Percentiles rank a stretch among this genome's conserved stretches.
Evolutionary conservation across 257 asterid species (phyloP).

Genomic region (Forsythia suspensa): DNA sequence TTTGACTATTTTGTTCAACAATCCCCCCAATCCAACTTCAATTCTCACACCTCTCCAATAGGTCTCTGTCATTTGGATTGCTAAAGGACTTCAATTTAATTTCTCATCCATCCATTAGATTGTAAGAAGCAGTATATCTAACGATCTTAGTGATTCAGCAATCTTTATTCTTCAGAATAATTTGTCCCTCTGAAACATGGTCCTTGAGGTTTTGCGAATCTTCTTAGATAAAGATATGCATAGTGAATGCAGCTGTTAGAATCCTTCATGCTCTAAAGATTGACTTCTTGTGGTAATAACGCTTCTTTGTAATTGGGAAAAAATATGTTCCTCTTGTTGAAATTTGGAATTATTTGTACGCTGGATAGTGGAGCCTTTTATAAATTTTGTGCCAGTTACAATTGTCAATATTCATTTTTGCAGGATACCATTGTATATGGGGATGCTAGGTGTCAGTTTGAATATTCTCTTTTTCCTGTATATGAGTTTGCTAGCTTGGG

Average conservation of each 20-base stretch:
- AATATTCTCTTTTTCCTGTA: conserved; percentile 46
- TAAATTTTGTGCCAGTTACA: background rate
- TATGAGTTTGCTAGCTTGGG: conserved; percentile 48
- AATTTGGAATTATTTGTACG: background rate
- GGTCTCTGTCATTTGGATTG: background rate
- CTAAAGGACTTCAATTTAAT: background rate
- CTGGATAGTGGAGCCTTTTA: background rate
- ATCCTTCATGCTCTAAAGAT: background rate
- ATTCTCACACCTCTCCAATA: background rate
- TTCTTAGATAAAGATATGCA: background rate
- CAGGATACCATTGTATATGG: conserved; percentile 58
- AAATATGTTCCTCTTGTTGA: background rate
- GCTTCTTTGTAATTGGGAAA: background rate
- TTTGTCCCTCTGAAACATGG: background rate
- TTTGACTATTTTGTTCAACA: background rate
- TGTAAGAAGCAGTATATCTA: background rate
- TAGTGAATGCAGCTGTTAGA: background rate
- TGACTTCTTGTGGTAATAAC: background rate
- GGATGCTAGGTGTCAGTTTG: conserved; percentile 52
- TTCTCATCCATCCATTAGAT: background rate
- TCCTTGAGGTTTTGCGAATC: background rate
- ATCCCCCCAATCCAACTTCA: background rate
- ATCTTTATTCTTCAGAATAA: background rate
- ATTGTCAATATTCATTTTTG: conserved; percentile 14
- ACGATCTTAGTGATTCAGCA: background rate